Conservation (phyloP, 225 moss, liverwort and hornwort species). For the Pseudisothecium myosuroides region DNA sequence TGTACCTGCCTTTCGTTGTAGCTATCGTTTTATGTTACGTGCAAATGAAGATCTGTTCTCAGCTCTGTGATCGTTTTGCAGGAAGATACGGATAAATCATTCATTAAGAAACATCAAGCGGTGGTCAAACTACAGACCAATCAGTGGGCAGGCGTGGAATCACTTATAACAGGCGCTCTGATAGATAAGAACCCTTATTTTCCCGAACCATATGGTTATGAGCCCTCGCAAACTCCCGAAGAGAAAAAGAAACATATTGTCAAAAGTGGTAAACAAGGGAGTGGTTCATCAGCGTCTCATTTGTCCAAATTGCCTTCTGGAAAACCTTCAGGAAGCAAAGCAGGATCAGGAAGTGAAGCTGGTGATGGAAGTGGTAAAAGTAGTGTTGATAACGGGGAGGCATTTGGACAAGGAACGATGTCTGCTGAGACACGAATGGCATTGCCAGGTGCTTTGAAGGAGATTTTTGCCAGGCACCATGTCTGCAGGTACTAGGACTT, state of each 20-base stretch:
- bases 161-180: slow-evolving; percentile 23
- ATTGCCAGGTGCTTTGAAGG: slow-evolving; percentile 73
- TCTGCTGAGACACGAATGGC: slow-evolving; percentile 67
- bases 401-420: slow-evolving; percentile 44
- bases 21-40: background rate
- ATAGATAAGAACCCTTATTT: slow-evolving; percentile 41
- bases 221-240: slow-evolving; percentile 30
- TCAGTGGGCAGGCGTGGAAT: slow-evolving; percentile 57
- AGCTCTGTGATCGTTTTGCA: slow-evolving; percentile 3
- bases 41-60: background rate
- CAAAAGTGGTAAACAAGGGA: slow-evolving; percentile 12
- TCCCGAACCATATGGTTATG: slow-evolving; percentile 27
- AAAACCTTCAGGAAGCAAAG: slow-evolving; percentile 18
- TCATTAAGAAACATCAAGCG: slow-evolving; percentile 83
- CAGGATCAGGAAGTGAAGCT: slow-evolving; percentile 14
- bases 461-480: slow-evolving; percentile 77
- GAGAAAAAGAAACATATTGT: slow-evolving; percentile 25
- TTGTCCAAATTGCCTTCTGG: slow-evolving; percentile 2
- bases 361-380: slow-evolving; percentile 25
- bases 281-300: slow-evolving; percentile 5
- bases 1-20: background rate
- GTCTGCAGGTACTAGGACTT: slow-evolving; percentile 70
- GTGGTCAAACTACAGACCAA: slow-evolving; percentile 66
- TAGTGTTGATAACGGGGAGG: slow-evolving; percentile 12
- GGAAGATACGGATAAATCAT: slow-evolving; percentile 84